These are phyloP conservation scores for Fremontodendron californicum DNA, from an alignment of 345 rosid genomes.

Conservation along the genomic window DNA sequence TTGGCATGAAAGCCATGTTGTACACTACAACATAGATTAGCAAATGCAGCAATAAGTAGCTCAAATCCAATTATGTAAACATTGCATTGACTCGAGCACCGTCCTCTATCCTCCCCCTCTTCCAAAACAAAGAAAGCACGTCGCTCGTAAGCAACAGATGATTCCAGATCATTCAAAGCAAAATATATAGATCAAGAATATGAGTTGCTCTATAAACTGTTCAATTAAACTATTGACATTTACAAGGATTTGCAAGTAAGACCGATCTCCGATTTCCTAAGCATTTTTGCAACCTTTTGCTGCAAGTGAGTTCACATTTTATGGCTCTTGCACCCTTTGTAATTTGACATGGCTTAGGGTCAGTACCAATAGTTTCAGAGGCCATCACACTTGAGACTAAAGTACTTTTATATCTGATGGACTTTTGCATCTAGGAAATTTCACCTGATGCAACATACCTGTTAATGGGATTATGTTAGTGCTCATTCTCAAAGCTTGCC, in stretches of 20 bases:
- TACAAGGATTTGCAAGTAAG: constrained; percentile 22
- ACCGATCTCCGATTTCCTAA: neutral
- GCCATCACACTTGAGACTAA: neutral
- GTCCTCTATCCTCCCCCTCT: no score
- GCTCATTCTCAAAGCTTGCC: constrained; percentile 64
- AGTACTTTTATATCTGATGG: neutral
- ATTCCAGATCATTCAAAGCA: neutral
- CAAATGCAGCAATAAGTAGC: neutral
- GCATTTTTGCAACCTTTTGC: constrained; percentile 1
- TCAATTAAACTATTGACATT: constrained; percentile 17
- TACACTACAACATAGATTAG: neutral
- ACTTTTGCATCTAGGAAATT: neutral
- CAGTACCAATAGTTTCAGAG: neutral
- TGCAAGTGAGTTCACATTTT: neutral
- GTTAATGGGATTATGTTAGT: constrained; percentile 27
- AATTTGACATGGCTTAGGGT: neutral
- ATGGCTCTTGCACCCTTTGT: neutral
- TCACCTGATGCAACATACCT: neutral
- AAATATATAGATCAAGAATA: neutral
- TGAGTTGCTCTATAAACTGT: neutral
- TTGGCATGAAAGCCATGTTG: neutral
- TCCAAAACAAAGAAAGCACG: neutral
- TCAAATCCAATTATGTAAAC: neutral
- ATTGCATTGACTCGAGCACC: neutral
- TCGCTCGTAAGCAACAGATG: no score